Percentiles rank a stretch among this genome's conserved stretches.
Conservation (phyloP, 495 filamentous ascomycete genomes). For the Opeltia flavorubescens region DNA sequence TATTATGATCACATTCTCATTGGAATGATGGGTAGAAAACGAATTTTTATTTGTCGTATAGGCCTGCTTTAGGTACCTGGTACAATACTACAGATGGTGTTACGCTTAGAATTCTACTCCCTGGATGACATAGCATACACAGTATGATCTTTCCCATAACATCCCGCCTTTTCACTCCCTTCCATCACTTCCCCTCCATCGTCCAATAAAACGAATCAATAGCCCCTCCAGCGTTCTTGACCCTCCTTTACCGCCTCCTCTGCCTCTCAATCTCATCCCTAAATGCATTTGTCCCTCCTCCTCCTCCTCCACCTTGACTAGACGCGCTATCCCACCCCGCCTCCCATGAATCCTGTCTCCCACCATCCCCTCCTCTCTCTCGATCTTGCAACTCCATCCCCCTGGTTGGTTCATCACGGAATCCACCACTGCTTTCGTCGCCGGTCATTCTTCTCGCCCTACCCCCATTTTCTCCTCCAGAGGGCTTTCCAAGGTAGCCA, state of each 20-base stretch:
- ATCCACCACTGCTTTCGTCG: not conserved
- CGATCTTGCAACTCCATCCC: constrained; percentile 6
- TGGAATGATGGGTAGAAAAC: too few species aligned
- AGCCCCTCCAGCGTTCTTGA: too few species aligned
- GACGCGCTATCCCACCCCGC: not conserved
- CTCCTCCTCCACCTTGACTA: not conserved
- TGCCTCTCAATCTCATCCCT: constrained; percentile 2
- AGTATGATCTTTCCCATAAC: too few species aligned
- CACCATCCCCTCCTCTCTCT: not conserved
- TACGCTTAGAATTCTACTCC: too few species aligned
- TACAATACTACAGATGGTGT: too few species aligned
- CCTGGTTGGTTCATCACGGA: constrained; percentile 1
- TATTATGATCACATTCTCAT: too few species aligned
- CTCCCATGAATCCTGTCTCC: not conserved
- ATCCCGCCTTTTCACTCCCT: too few species aligned
- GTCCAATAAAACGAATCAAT: too few species aligned
- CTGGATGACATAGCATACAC: too few species aligned
- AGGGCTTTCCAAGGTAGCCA: not conserved
- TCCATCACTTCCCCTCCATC: too few species aligned
- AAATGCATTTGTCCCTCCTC: not conserved
- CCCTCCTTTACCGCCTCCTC: not conserved
- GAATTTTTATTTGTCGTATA: too few species aligned
- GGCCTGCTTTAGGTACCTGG: too few species aligned
- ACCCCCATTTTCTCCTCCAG: not conserved
- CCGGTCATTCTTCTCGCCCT: not conserved